These are phyloP conservation scores for Aspergillus carbonarius DNA, from an alignment of 2,329 filamentous ascomycete species.

Conservation along the genomic window DNA sequence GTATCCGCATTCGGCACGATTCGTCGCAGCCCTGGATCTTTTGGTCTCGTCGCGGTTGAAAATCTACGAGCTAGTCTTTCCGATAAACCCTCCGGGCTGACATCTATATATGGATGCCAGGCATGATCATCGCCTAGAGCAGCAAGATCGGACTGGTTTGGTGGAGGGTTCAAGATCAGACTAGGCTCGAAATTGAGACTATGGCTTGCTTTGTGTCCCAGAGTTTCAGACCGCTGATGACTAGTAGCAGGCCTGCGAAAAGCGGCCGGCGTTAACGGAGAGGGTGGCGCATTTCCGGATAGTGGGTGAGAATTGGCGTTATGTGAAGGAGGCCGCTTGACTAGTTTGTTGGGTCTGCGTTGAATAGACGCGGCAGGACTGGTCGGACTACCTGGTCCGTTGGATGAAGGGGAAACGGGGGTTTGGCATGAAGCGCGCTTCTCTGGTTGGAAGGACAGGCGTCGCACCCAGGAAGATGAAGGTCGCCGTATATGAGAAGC, in stretches of 20 bases:
- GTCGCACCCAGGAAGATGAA: constrained; percentile 56
- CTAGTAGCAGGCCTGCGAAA: constrained; percentile 63
- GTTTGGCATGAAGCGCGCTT: constrained; percentile 50
- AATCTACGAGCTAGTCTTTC: constrained; percentile 43
- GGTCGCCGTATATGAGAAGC: constrained; percentile 36
- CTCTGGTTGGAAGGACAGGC: constrained; percentile 53
- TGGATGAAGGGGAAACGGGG: constrained; percentile 54
- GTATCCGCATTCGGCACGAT: constrained; percentile 46
- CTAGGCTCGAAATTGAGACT: constrained; percentile 29
- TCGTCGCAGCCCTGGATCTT: constrained; percentile 39
- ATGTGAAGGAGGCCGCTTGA: constrained; percentile 61
- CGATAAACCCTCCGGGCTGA: constrained; percentile 24
- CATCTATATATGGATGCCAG: constrained; percentile 44
- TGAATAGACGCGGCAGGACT: constrained; percentile 34
- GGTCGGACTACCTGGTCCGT: constrained; percentile 55
- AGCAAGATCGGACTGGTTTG: background rate
- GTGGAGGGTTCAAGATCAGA: constrained; percentile 14
- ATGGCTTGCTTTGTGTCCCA: constrained; percentile 46
- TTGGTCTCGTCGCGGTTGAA: constrained; percentile 38
- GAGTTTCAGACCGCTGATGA: constrained; percentile 59
- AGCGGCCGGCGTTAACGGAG: constrained; percentile 47
- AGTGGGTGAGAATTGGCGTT: constrained; percentile 45
- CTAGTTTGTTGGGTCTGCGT: constrained; percentile 58
- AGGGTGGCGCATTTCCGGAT: constrained; percentile 25
- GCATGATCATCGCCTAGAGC: constrained; percentile 15